Evolutionary conservation across 305 asterid genomes (phyloP).

Genomic region (Ajuga reptans): DNA sequence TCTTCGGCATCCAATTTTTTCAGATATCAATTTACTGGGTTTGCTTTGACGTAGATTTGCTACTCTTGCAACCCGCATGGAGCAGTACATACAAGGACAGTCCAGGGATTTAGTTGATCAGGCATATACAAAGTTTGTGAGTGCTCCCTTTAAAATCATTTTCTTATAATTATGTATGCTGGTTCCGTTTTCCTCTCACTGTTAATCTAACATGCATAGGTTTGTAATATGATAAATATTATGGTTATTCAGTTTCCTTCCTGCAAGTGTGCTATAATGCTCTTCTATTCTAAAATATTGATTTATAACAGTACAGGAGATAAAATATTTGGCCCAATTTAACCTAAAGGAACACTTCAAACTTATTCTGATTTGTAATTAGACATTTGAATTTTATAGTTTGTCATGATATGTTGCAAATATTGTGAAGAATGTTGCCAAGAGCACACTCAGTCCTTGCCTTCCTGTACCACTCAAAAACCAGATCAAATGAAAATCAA

Average conservation of each 20-base stretch:
- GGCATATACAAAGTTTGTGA: constrained; percentile 86
- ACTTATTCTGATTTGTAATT: background rate
- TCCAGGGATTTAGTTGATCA: constrained; percentile 97
- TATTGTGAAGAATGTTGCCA: background rate
- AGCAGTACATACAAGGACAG: constrained; percentile 98
- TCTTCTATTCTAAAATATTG: background rate
- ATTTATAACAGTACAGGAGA: background rate
- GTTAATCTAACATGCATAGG: background rate
- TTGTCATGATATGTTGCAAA: background rate
- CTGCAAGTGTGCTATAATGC: background rate
- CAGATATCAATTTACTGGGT: constrained; percentile 21
- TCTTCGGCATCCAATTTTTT: constrained; percentile 7
- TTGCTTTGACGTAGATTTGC: constrained; percentile 61
- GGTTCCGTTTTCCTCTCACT: background rate
- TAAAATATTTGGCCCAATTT: background rate
- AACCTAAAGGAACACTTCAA: background rate
- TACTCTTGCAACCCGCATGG: constrained; percentile 97
- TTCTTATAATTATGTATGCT: background rate
- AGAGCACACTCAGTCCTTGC: background rate
- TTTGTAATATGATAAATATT: background rate
- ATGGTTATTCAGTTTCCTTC: constrained; percentile 12
- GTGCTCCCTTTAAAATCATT: constrained; percentile 27
- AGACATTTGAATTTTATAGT: background rate
- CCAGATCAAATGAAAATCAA: background rate
- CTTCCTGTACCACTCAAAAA: background rate